phyloP scores from a whole-genome alignment of 371 early-diverging fungal genomes.

The Haplosporangium sp. region DNA sequence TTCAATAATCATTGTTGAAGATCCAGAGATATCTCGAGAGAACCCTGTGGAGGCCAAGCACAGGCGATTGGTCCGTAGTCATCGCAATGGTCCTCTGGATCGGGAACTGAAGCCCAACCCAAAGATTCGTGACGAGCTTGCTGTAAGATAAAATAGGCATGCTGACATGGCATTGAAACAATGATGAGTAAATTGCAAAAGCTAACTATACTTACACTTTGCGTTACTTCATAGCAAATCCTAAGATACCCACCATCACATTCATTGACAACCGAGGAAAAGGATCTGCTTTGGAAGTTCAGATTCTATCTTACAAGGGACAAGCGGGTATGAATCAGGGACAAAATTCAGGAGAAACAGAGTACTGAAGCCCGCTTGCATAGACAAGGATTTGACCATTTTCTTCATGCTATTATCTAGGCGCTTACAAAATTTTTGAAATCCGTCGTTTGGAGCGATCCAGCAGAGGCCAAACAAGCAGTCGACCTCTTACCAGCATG shows the following conservation, averaged over 20 bases:
- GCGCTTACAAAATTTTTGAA: constrained; percentile 97
- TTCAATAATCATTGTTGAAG: constrained; percentile 62
- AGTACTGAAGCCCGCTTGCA: no score
- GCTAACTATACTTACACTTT: neutral
- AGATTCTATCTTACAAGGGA: constrained; percentile 92
- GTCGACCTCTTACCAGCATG: constrained; percentile 87
- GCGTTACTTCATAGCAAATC: constrained; percentile 69
- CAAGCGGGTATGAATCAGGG: constrained; percentile 71
- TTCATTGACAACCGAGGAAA: constrained; percentile 83
- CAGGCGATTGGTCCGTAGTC: constrained; percentile 89
- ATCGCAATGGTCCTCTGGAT: constrained; percentile 91
- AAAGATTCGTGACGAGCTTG: constrained; percentile 91
- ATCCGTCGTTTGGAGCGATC: constrained; percentile 95
- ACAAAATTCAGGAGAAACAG: no score
- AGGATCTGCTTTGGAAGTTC: constrained; percentile 97
- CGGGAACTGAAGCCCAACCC: constrained; percentile 96
- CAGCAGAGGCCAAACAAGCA: constrained; percentile 91
- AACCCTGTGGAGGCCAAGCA: constrained; percentile 98
- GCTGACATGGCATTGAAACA: neutral
- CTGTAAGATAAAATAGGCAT: constrained; percentile 60
- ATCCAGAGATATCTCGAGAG: constrained; percentile 81
- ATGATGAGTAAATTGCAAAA: neutral
- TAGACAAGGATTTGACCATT: neutral
- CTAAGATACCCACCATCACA: constrained; percentile 92
- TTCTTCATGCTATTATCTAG: constrained; percentile 48